These are phyloP conservation scores for Pythium apleroticum DNA, from an alignment of 352 stramenopile species.

Conservation along the genomic window DNA sequence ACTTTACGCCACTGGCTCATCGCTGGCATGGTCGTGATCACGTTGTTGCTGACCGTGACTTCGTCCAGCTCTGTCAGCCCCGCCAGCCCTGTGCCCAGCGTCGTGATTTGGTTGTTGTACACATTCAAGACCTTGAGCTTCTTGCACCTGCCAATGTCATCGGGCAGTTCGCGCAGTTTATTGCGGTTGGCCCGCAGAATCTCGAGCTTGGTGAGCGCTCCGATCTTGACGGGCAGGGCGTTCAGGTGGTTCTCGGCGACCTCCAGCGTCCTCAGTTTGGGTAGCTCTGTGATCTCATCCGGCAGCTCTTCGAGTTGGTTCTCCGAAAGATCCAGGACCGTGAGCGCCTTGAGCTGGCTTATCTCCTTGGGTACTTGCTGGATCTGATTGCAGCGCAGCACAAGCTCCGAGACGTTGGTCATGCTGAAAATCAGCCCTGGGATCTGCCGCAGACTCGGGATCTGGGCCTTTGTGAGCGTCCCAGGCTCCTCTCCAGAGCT, in stretches of 20 bases:
- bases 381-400: slow-evolving; percentile 70
- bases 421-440: slow-evolving; percentile 63
- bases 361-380: slow-evolving; percentile 56
- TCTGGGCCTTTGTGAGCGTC: slow-evolving; percentile 51
- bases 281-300: slow-evolving; percentile 43
- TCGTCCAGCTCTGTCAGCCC: slow-evolving; percentile 61
- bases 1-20: slow-evolving; percentile 58
- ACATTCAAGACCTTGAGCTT: slow-evolving; percentile 64
- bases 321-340: slow-evolving; percentile 54
- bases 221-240: slow-evolving; percentile 46
- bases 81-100: slow-evolving; percentile 45
- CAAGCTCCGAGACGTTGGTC: slow-evolving; percentile 56
- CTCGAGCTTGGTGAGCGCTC: slow-evolving; percentile 50
- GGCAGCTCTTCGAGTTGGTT: slow-evolving; percentile 65
- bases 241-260: slow-evolving; percentile 59
- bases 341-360: slow-evolving; percentile 39
- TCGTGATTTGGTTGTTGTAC: slow-evolving; percentile 74
- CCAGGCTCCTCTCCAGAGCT: slow-evolving; percentile 35
- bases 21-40: slow-evolving; percentile 36
- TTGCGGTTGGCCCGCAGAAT: slow-evolving; percentile 58
- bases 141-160: slow-evolving; percentile 50
- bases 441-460: slow-evolving; percentile 49
- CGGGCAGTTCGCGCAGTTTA: slow-evolving; percentile 43
- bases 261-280: slow-evolving; percentile 47
- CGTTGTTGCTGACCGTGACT: slow-evolving; percentile 73